Base-by-base conservation (phyloP, 108 stramenopile genomes). In the Pelagomonas calceolata region DNA sequence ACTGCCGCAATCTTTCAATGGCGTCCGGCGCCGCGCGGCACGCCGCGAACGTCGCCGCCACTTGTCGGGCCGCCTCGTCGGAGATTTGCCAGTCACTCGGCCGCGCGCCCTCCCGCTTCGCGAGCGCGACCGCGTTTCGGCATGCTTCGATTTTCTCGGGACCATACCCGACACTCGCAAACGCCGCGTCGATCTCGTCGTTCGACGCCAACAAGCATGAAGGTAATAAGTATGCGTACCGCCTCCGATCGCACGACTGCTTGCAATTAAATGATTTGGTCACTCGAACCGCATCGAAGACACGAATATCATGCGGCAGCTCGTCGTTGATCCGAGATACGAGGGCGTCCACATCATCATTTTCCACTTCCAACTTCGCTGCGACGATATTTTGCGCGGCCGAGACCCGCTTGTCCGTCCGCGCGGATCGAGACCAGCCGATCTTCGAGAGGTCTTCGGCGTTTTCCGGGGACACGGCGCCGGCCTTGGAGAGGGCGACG, bases 171-270 rank as follows among this genome's bases (percentile, higher is more conserved):
- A 26, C 51, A 3, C 0, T 26, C 1, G 3, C 51, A 60, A 60
- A 60, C 21, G 51, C 51, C 51, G 51, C 51, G 21, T 26, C 65
- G 14, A 87, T 64, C 44, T 85, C 83, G 46, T 87, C 82, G 65
- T 72, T 46, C 7, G 80, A 68, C 21, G 80, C 80, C 44, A 95
- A 68, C 70, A 90, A 32, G 76, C 84, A 95, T 35, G 91, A 88
- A 32, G 98, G 98, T 66, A 99, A 82, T 86, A 98, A 92, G 85
- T 99, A 99, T 76, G 93, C 91, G 84, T 99, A 99, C 37, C 93
- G 77, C 14, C 97, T 91, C 64, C 82, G 84, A 71, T 89, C 89
- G 77, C 95, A 85, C 70, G 84, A 82, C 0, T 89, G 93, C 68
- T 92, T 91, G 46, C 95, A 90, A 76, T 94, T 93, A 77, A 99